These are phyloP conservation scores for Venturia aucupariae DNA, from an alignment of 2,329 filamentous ascomycete species.

Conservation along the genomic window DNA sequence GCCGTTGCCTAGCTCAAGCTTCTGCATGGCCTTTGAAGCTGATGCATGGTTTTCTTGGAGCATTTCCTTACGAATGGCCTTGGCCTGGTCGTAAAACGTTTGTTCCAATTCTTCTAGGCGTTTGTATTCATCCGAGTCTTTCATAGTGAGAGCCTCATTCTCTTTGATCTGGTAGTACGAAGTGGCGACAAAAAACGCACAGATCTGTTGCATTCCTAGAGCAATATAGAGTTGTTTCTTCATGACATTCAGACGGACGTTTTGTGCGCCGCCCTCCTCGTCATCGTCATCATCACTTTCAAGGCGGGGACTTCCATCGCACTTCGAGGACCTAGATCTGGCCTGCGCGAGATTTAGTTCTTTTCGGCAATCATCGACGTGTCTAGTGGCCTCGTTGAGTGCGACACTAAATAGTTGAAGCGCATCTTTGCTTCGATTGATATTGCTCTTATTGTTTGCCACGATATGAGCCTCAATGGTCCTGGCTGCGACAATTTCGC, in stretches of 20 bases:
- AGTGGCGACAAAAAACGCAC: constrained; percentile 76
- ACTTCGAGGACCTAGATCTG: constrained; percentile 17
- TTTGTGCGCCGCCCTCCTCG: constrained; percentile 29
- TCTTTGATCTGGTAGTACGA: constrained; percentile 72
- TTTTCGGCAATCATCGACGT: constrained; percentile 56
- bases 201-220: constrained; percentile 72
- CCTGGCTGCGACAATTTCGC: constrained; percentile 52
- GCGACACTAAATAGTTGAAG: constrained; percentile 58
- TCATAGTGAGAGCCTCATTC: constrained; percentile 50
- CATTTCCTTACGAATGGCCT: constrained; percentile 67
- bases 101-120: constrained; percentile 61
- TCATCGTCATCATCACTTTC: constrained; percentile 28
- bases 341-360: constrained; percentile 46
- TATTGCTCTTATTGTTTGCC: constrained; percentile 58
- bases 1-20: constrained; percentile 34
- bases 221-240: constrained; percentile 58
- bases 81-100: constrained; percentile 68
- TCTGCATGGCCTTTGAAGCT: constrained; percentile 55
- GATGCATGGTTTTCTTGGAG: constrained; percentile 50
- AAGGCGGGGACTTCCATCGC: constrained; percentile 18
- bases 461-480: constrained; percentile 67
- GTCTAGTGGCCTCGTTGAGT: constrained; percentile 29
- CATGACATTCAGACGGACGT: constrained; percentile 38
- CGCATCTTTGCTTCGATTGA: constrained; percentile 50
- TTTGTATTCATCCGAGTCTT: constrained; percentile 56